Conservation (phyloP, 1,284 basidiomycete genomes). For the Ceratobasidium sp. region DNA sequence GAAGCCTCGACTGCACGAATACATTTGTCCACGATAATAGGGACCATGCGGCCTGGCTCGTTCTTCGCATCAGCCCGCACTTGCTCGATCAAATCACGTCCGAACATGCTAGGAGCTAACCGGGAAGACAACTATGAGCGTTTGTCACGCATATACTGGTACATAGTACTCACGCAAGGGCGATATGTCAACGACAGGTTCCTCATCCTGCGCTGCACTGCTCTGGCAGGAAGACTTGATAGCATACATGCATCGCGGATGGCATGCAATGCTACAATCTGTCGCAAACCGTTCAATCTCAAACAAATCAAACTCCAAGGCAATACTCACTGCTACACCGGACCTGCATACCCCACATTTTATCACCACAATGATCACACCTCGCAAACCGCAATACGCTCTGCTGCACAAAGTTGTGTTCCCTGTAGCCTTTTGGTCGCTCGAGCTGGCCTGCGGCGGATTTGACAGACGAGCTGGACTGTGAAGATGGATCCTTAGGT, state of each 20-base stretch:
- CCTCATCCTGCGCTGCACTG: constrained; percentile 61
- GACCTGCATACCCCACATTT: constrained; percentile 97
- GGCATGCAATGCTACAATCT: constrained; percentile 81
- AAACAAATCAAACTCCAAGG: not conserved
- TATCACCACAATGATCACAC: constrained; percentile 96
- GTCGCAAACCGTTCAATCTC: constrained; percentile 1
- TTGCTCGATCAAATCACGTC: constrained; percentile 88
- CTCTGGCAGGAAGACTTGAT: constrained; percentile 69
- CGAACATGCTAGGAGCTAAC: constrained; percentile 89
- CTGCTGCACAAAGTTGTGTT: constrained; percentile 92
- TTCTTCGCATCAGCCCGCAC: constrained; percentile 78
- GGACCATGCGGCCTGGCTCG: constrained; percentile 70
- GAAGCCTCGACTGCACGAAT: constrained; percentile 90
- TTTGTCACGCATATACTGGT: constrained; percentile 8
- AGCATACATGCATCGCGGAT: constrained; percentile 76
- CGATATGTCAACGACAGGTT: constrained; percentile 57
- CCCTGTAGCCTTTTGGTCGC: constrained; percentile 54
- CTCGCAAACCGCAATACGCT: constrained; percentile 90
- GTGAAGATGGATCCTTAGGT: constrained; percentile 44
- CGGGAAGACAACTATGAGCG: constrained; percentile 39
- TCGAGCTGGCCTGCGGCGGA: constrained; percentile 45
- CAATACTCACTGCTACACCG: constrained; percentile 83
- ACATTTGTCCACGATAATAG: constrained; percentile 94
- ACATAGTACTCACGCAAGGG: constrained; percentile 65
- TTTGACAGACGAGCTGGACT: constrained; percentile 2